phyloP scores from a whole-genome alignment of 768 basidiomycete species.

The Boletus speciosus region DNA sequence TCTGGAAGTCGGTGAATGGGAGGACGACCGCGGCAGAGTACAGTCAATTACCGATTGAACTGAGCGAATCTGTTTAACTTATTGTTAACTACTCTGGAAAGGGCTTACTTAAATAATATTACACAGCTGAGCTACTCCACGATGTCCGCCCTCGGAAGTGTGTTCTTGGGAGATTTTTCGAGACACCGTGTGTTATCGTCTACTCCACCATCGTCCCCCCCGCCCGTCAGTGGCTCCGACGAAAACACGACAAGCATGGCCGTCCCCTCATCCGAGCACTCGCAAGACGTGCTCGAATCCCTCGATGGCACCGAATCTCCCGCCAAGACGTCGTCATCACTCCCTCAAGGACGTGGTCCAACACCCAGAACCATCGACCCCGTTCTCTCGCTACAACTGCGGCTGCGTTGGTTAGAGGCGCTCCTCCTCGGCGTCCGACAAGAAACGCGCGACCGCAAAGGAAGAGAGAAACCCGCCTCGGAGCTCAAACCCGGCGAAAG shows the following conservation, averaged over 20 bases:
- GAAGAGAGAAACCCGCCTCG: conserved; percentile 28
- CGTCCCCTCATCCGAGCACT: conserved; percentile 9
- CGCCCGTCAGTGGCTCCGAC: conserved; percentile 18
- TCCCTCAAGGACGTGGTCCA: conserved; percentile 4
- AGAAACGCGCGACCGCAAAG: conserved; percentile 41
- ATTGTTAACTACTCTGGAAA: no score
- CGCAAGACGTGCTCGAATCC: conserved; percentile 21
- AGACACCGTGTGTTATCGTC: conserved; percentile 62
- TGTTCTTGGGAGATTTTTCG: conserved; percentile 75
- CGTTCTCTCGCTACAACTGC: conserved; percentile 64
- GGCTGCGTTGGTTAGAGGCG: conserved; percentile 78
- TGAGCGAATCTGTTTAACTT: conserved; percentile 37
- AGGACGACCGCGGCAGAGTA: conserved; percentile 51
- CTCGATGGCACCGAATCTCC: conserved; percentile 19
- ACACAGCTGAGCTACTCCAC: not conserved
- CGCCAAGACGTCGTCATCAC: conserved; percentile 11
- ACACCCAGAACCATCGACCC: conserved; percentile 49
- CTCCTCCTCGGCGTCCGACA: conserved; percentile 63
- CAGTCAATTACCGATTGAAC: conserved; percentile 68
- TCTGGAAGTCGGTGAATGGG: conserved; percentile 47
- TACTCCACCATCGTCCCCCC: conserved; percentile 47
- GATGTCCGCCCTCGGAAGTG: conserved; percentile 65
- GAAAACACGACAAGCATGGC: conserved; percentile 16
- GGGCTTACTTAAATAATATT: no score
- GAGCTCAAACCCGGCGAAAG: conserved; percentile 52